Percentiles rank a stretch among this genome's conserved stretches.
These are phyloP conservation scores for Tetrapisispora pingtungensis DNA, from an alignment of 805 yeast genomes.

Conservation along the genomic window DNA sequence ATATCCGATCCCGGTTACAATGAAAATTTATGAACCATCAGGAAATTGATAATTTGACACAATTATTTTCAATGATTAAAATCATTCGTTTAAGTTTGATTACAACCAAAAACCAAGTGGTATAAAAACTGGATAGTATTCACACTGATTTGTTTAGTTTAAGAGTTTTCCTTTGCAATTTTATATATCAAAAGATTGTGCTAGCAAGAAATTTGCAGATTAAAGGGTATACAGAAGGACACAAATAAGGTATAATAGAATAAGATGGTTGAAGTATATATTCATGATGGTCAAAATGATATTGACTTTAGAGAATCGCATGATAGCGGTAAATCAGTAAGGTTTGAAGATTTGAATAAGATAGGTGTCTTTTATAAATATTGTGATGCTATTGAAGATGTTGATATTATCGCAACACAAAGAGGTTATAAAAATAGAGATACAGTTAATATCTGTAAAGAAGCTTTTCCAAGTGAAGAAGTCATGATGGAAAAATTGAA, in stretches of 20 bases:
- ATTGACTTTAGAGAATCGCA: constrained; percentile 60
- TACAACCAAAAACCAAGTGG: too few relatives aligned
- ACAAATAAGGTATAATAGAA: neutral
- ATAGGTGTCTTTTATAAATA: constrained; percentile 63
- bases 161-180: too few relatives aligned
- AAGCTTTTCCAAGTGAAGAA: constrained; percentile 53
- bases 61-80: too few relatives aligned
- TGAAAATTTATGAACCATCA: too few relatives aligned
- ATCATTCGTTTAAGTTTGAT: too few relatives aligned
- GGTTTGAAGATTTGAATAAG: constrained; percentile 38
- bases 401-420: constrained; percentile 55
- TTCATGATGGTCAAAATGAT: constrained; percentile 51
- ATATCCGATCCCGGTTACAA: neutral
- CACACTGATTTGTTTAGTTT: too few relatives aligned
- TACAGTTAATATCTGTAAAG: constrained; percentile 48
- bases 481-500: constrained; percentile 52
- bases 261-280: constrained; percentile 41
- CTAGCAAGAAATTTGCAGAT: too few relatives aligned
- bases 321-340: constrained; percentile 54
- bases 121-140: too few relatives aligned
- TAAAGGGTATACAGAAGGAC: neutral
- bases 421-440: constrained; percentile 78
- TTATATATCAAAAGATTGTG: too few relatives aligned
- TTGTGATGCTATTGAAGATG: constrained; percentile 40
- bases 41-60: too few relatives aligned